Base-by-base conservation (phyloP, 768 basidiomycete species). In the Lyophyllum atratum region DNA sequence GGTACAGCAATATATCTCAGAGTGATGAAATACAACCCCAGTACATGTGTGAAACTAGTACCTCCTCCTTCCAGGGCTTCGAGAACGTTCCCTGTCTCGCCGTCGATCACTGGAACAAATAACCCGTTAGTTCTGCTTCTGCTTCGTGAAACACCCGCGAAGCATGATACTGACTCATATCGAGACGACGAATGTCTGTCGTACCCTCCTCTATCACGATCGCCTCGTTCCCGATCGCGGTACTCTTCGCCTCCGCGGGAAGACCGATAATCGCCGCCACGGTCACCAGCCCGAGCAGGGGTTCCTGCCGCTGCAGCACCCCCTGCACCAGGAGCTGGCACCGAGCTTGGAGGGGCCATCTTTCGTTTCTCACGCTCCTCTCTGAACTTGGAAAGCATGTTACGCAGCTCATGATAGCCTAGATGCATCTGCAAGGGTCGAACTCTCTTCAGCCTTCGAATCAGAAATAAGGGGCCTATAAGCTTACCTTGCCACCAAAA, bases 321-420 rank as follows among this genome's bases (percentile, higher is more conserved):
- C 29, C 74, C 66, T 40, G 65, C 77, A 45, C 74, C 70, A 56
- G 72, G 66, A 40, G 76, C 67, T 34, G 80, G 66, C 28, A 75
- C 69, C 26, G 76, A 64, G 29, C 77, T 76, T 47, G 79, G 73
- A 56, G 84, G 79, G 39, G 80, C 81, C 60, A 73, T 79, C 69
- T 85, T 86, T 68, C 89, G 86, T 74, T 90, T 91, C 71, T 92
- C 89, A 58, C 95, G 87, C 52, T 94, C 91, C 69, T 95, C 95
- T 60, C 88, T 87, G 74, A 98, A 97, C 68, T 93, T 91, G 56
- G 78, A 72, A 52, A 99, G 81, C 85, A 97, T 91, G 74, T 95
- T 92, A 55, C 97, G 92, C 59, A 99, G 81, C 75, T 98, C 95
- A 72, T 98, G 95, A 76, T 99, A 99, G 10, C 97, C 97, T 68